phyloP scores from a whole-genome alignment of 2,329 filamentous ascomycete genomes.

The Alternaria ethzedia region DNA sequence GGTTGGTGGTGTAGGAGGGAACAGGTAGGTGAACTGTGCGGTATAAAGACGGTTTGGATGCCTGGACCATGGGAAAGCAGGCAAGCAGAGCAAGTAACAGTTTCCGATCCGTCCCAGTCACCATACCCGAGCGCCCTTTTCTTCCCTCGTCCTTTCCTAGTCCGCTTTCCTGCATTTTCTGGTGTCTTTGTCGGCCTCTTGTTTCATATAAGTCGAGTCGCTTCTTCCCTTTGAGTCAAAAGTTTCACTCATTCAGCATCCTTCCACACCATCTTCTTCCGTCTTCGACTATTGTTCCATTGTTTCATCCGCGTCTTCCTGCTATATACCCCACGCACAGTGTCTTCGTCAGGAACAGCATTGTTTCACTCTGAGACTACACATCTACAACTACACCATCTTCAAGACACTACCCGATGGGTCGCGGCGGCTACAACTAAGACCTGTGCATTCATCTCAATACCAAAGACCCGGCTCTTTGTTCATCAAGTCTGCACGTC shows the following conservation, averaged over 20 bases:
- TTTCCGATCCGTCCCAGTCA: conserved; percentile 19
- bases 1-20: conserved; percentile 19
- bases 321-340: background rate
- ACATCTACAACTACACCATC: conserved; percentile 5
- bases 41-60: conserved; percentile 44
- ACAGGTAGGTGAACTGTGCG: conserved; percentile 13
- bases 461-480: conserved; percentile 4
- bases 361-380: conserved; percentile 3
- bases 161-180: conserved; percentile 14
- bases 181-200: conserved; percentile 9
- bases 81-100: conserved; percentile 4
- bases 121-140: conserved; percentile 15
- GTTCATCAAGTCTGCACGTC: conserved; percentile 1
- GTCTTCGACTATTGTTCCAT: conserved; percentile 18
- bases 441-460: conserved; percentile 2
- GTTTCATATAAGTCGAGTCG: conserved; percentile 23
- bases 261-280: conserved; percentile 9
- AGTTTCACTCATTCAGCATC: conserved; percentile 23
- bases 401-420: conserved; percentile 28
- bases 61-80: conserved; percentile 14
- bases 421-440: conserved; percentile 54
- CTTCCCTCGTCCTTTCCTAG: conserved; percentile 15
- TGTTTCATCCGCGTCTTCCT: conserved; percentile 6
- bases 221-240: conserved; percentile 17
- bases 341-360: conserved; percentile 1